Conservation (phyloP, 1,139 yeast genomes). For the Blastobotrys apis region DNA sequence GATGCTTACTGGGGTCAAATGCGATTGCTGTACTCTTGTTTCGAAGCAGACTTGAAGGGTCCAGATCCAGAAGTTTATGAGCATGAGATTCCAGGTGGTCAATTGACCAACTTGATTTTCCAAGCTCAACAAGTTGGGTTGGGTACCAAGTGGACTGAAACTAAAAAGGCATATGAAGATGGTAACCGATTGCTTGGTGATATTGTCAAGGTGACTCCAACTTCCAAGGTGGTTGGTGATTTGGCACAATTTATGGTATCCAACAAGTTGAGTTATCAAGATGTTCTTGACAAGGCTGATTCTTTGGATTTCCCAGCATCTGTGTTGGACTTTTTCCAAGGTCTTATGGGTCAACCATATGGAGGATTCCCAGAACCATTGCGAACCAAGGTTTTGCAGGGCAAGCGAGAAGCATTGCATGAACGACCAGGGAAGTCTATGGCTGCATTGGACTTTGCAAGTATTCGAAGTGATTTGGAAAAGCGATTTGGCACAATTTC, state of each 20-base stretch:
- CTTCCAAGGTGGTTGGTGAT: conserved; percentile 98
- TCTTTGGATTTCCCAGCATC: conserved; percentile 98
- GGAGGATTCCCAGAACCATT: conserved; percentile 99
- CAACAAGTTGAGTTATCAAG: conserved; percentile 80
- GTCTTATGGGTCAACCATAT: conserved; percentile 97
- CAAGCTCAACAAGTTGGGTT: conserved; percentile 98
- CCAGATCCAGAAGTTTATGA: conserved; percentile 98
- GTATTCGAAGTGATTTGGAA: conserved; percentile 65
- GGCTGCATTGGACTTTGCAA: conserved; percentile 72
- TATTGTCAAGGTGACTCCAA: conserved; percentile 96
- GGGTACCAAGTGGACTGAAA: conserved; percentile 93
- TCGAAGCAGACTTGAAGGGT: conserved; percentile 97
- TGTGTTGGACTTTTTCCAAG: conserved; percentile 96
- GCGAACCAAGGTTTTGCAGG: conserved; percentile 80
- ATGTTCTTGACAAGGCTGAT: conserved; percentile 78
- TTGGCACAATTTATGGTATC: conserved; percentile 98
- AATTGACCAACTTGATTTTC: conserved; percentile 92
- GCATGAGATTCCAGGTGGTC: conserved; percentile 99
- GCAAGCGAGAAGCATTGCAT: conserved; percentile 85
- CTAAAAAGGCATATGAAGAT: conserved; percentile 86
- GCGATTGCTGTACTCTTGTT: conserved; percentile 92
- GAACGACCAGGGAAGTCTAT: conserved; percentile 88
- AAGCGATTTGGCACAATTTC: conserved; percentile 47
- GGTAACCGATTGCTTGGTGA: conserved; percentile 92
- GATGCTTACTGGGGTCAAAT: conserved; percentile 98